Base-by-base conservation (phyloP, 192 early-diverging fungal genomes). In the Coemansia biformis region DNA sequence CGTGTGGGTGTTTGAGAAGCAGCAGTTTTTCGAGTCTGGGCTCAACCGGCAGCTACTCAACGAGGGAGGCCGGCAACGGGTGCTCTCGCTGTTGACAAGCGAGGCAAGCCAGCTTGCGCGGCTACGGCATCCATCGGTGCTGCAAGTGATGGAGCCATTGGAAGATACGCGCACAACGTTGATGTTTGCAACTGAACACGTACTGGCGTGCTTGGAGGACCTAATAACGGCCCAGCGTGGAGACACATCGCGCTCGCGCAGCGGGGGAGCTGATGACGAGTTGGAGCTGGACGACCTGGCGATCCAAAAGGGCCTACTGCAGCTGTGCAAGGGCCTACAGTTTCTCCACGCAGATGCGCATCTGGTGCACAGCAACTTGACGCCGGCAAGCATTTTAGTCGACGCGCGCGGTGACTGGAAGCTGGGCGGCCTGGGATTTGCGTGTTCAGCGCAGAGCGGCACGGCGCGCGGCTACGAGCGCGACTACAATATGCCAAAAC, bases 351-450 rank as follows among this genome's bases (percentile, higher is more conserved):
- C 59, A 26, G 85, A 88, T 53, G 87, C 82, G 36, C 76, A 72
- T 3, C 68, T 87, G 26, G 82, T 87, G 43, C 90, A 92, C 48
- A 78, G 80, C 6, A 85, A 85, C 48, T 43, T 92, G 17, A 78
- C 72, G 19, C 87, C 90, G 1, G 77, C 81, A 14, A 78, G 85
- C 30, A 75, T 92, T 10, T 83, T 84, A 75, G 75, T 92, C 38
- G 86, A 87, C 49, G 67, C 78, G n/a, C 83, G 82, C 52, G 84
- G 87, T 24, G 87, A 89, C 51, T 89, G 87, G 87, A 89, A 86
- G 56, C 73, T 89, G 54, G 84, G 80, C 56, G 87, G 87, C 49
- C 66, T 89, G 30, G 84, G 81, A 33, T 87, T 86, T 46, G 73
- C 81, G 8, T 34, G 42, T 11, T 4, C 44, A 0, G 5, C 24